Base-by-base conservation (phyloP, 345 rosid species). In the Melaleuca alternifolia region DNA sequence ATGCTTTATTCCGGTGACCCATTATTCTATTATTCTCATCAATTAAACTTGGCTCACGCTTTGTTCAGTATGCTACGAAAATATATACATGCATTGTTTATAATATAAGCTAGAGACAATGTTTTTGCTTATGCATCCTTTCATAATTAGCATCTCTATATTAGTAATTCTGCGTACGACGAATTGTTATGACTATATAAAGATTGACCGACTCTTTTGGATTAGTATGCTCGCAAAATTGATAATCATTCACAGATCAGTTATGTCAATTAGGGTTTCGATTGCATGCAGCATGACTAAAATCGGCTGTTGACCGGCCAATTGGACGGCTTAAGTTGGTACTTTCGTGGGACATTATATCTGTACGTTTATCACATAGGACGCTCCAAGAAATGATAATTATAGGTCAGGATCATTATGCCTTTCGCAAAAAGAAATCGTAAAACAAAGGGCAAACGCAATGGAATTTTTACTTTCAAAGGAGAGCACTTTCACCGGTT, bases 401-500 rank as follows among this genome's bases (percentile, higher is more conserved):
- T 84, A 77, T 87, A 26, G 14, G 12, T 37, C 56, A 51, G 51
- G 76, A 84, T 85, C 76, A 81, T 75, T 85, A 11, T 30, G 41
- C 87, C 82, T 88, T 88, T 87, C 83, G 15, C 50, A 61, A 61
- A 50, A 87, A 84, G 44, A 85, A 37, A 61, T 61, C 37, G 9
- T 54, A 12, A 33, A 83, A 26, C 56, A 15, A 46, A 82, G 54
- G 28, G 84, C 53, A 81, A 24, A 54, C 44, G 56, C 28, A 14
- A 24, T 46, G 14, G 71, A 30, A 30, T 81, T 86, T 89, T 91
- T 88, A 54, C 84, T 89, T 90, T 87, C 59, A 51, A 87, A 89
- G 88, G 48, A 89, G 88, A 88, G 85, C 83, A 81, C 92, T 90
- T 90, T 89, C 91, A 87, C 89, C 92, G 84, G 82, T 89, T 87